Conservation (phyloP, 176 grass and related monocot genomes). For the Thalia dealbata region DNA sequence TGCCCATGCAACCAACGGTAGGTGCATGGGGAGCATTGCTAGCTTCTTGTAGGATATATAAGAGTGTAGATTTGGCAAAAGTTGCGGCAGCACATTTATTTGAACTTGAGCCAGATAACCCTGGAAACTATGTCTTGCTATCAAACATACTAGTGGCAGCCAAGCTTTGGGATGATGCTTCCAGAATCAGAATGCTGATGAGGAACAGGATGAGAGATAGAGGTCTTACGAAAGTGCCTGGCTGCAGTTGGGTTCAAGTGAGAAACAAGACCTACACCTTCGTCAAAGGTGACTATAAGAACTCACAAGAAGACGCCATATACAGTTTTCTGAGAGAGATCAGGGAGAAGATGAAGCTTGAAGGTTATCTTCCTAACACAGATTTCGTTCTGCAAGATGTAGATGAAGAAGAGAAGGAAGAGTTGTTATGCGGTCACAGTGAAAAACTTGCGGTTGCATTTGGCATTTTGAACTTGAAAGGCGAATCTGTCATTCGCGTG, state of each 20-base stretch:
- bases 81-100: constrained; percentile 20
- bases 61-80: constrained; percentile 21
- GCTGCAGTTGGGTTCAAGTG: constrained; percentile 22
- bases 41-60: constrained; percentile 19
- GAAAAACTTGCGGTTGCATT: constrained; percentile 25
- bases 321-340: constrained; percentile 17
- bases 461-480: constrained; percentile 19
- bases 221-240: constrained; percentile 13
- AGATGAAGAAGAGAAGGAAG: constrained; percentile 19
- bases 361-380: constrained; percentile 21
- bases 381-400: constrained; percentile 20
- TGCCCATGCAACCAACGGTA: constrained; percentile 19
- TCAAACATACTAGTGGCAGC: constrained; percentile 17
- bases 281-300: constrained; percentile 21
- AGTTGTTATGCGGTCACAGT: constrained; percentile 20
- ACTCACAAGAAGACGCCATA: constrained; percentile 10
- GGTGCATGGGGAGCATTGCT: constrained; percentile 22
- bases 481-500: constrained; percentile 16
- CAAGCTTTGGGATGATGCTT: constrained; percentile 18
- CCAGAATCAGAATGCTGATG: constrained; percentile 12
- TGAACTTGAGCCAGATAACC: constrained; percentile 26
- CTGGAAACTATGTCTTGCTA: constrained; percentile 21
- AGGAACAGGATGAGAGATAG: constrained; percentile 16
- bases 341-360: constrained; percentile 13
- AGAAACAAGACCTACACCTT: constrained; percentile 20